A percentile compares a stretch with the other conserved stretches of the same genome.
Conservation (phyloP, 1,284 basidiomycete genomes). For the Phellopilus nigrolimitatus region DNA sequence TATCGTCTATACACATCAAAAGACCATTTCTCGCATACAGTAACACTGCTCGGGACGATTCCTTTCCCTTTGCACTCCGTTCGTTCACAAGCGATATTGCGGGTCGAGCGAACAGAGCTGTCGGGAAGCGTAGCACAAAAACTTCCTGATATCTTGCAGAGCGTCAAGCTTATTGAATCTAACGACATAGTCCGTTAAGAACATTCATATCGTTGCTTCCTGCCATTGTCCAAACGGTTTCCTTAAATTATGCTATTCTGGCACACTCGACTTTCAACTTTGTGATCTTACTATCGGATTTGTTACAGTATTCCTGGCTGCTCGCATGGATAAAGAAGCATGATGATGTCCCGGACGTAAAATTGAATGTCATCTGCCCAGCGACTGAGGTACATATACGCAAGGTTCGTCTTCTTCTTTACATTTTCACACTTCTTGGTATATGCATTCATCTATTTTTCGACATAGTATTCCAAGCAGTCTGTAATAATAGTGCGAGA, state of each 20-base stretch:
- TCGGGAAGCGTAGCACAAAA: slow-evolving; percentile 29
- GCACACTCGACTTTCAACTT: too few relatives aligned
- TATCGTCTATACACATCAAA: not conserved
- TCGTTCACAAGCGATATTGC: slow-evolving; percentile 46
- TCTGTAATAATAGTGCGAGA: slow-evolving; percentile 70
- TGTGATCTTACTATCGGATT: too few relatives aligned
- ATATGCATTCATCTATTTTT: not conserved
- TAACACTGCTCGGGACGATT: slow-evolving; percentile 42
- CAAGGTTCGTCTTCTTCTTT: slow-evolving; percentile 44
- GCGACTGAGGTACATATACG: slow-evolving; percentile 79
- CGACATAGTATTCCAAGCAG: slow-evolving; percentile 85
- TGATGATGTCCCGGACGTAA: slow-evolving; percentile 39
- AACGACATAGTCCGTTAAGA: slow-evolving; percentile 42
- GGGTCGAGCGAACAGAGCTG: slow-evolving; percentile 55
- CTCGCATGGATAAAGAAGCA: slow-evolving; percentile 38
- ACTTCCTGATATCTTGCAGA: slow-evolving; percentile 29
- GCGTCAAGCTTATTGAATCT: slow-evolving; percentile 33
- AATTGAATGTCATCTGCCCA: slow-evolving; percentile 75
- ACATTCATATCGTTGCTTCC: too few relatives aligned
- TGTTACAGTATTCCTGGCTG: slow-evolving; percentile 41
- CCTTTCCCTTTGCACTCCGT: slow-evolving; percentile 27
- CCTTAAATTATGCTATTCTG: too few relatives aligned
- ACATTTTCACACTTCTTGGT: not conserved
- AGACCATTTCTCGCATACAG: slow-evolving; percentile 49
- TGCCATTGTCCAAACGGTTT: too few relatives aligned